Base-by-base conservation (phyloP, 2,329 filamentous ascomycete species). In the Paecilomyces sp. region DNA sequence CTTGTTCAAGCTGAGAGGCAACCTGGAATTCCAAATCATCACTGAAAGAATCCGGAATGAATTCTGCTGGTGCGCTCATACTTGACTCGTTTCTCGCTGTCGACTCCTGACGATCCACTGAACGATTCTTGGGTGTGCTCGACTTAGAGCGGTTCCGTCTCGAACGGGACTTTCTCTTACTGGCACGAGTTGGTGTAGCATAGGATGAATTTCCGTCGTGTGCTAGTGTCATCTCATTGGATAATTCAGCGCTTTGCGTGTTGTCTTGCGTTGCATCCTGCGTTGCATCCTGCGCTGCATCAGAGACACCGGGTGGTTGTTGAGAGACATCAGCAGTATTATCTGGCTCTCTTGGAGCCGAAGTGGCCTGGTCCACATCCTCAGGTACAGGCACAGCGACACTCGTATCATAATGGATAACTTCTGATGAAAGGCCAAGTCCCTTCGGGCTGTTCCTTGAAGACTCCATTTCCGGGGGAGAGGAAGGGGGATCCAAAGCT, bases 1-100 rank as follows among this genome's bases (percentile, higher is more conserved):
- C 77, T 61, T 78, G 74, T 57, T 74, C 76, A 5, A 80, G 66
- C 61, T 80, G 77, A 22, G 77, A 79, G 11, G 76, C 77, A 59
- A 77, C 72, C 60, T 79, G 74, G 12, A 72, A 70, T 54, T 80
- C 77, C 61, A 76, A 68, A 31, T 79, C 74, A 60, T 79, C 75
- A 47, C 72, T 72, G 54, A 72, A 74, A 22, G 69, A 72, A 58
- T 75, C 71, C 5, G 67, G 63, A 54, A 68, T 68, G 60, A 66
- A 67, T 15, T 70, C 66, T 5, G 57, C 34, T 24, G 47, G 47
- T 34, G 36, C 55, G 9, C 54, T 59, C 2, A 13, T 61, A 12
- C 7, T 13, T 7, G 30, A 34, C n/a, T 58, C 25, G 12, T 41
- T 12, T 47, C 41, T 47, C 18, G n/a, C n/a, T 47, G 41, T 18